Conservation (phyloP, 352 stramenopile genomes). For the Plasmopara halstedii region DNA sequence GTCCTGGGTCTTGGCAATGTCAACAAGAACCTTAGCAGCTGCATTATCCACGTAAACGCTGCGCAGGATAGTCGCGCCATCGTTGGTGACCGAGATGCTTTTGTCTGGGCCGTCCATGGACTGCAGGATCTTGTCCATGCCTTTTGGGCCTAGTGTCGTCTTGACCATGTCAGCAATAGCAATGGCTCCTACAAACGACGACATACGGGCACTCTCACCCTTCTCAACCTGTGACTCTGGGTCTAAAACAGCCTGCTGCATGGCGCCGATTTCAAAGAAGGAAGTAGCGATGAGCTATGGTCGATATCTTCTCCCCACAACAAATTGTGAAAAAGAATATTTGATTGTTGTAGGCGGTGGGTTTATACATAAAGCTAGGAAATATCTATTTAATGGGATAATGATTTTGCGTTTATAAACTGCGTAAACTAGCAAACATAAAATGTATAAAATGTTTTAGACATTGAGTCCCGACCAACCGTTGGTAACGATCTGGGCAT, state of each 20-base stretch:
- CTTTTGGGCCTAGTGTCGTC: conserved; percentile 99
- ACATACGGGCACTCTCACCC: conserved; percentile 98
- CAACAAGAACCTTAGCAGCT: conserved; percentile 97
- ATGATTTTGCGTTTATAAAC: too few species aligned
- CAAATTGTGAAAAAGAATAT: background rate
- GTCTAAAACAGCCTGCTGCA: conserved; percentile 59
- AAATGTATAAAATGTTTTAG: too few species aligned
- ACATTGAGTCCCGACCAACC: too few species aligned
- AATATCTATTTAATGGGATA: background rate
- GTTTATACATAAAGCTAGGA: too few species aligned
- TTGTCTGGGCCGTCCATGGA: conserved; percentile 80
- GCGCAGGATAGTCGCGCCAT: conserved; percentile 98
- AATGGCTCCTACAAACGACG: conserved; percentile 98
- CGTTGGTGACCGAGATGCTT: conserved; percentile 96
- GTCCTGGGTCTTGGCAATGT: conserved; percentile 98
- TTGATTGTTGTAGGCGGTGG: background rate
- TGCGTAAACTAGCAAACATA: too few species aligned
- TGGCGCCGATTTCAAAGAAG: background rate
- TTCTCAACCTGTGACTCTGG: conserved; percentile 81
- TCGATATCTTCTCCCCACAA: conserved; percentile 16
- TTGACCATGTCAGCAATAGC: conserved; percentile 99
- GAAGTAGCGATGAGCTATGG: conserved; percentile 15
- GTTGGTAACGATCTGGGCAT: too few species aligned
- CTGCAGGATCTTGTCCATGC: conserved; percentile 99
- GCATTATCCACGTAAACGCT: conserved; percentile 97